Conservation (phyloP, 2,329 filamentous ascomycete species). For the Torrubiella hemipterigena region DNA sequence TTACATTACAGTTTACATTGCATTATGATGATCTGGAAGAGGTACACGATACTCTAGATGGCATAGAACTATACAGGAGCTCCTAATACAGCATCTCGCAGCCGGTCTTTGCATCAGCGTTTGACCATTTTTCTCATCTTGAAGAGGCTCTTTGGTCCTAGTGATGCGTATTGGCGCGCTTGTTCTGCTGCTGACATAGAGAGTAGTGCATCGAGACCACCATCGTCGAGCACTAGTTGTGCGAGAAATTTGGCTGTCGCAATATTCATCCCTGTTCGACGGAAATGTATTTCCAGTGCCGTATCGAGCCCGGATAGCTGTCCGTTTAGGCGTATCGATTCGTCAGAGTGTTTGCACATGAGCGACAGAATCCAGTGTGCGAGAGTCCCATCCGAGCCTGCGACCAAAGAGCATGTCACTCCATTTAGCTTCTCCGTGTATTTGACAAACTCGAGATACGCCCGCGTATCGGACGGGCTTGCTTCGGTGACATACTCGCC, state of each 20-base stretch:
- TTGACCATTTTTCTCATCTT: not conserved
- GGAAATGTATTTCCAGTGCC: slow-evolving; percentile 24
- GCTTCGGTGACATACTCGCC: slow-evolving; percentile 29
- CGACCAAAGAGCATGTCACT: slow-evolving; percentile 32
- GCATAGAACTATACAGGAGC: not conserved
- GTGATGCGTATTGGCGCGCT: not conserved
- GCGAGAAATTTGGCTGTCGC: slow-evolving; percentile 20
- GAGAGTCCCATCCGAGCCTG: slow-evolving; percentile 36
- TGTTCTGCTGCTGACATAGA: slow-evolving; percentile 11
- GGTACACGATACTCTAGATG: not conserved
- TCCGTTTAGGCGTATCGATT: slow-evolving; percentile 15
- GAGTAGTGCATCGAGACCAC: slow-evolving; percentile 10
- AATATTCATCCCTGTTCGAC: slow-evolving; percentile 23
- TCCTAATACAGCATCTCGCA: no score
- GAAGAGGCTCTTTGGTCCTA: no score
- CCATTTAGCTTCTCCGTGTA: slow-evolving; percentile 31
- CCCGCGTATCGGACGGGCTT: slow-evolving; percentile 26
- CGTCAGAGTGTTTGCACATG: slow-evolving; percentile 31
- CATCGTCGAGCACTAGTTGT: not conserved
- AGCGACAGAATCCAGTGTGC: slow-evolving; percentile 41
- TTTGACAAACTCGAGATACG: slow-evolving; percentile 35
- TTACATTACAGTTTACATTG: slow-evolving; percentile 1
- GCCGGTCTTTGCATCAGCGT: not conserved
- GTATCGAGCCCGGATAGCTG: slow-evolving; percentile 27
- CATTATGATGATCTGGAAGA: no score